Percentiles rank a stretch among this genome's conserved stretches.
These are phyloP conservation scores for Rhazya stricta DNA, from an alignment of 257 asterid genomes.

Conservation along the genomic window DNA sequence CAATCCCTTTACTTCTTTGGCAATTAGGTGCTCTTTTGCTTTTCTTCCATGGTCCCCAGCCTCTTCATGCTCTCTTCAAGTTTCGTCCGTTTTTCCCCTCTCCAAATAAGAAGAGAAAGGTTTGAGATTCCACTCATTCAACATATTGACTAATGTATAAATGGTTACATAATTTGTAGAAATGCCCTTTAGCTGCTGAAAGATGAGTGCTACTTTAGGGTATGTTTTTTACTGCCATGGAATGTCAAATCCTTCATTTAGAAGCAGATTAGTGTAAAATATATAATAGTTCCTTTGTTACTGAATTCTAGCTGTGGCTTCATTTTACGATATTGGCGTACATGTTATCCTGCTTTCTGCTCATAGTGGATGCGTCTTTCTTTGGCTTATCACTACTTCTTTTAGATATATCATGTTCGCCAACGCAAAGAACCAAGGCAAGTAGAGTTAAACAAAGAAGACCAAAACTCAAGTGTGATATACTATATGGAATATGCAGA, in stretches of 20 bases:
- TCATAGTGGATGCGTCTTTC: no score
- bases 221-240: neutral
- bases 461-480: neutral
- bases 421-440: neutral
- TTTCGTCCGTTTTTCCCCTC: slow-evolving; percentile 5
- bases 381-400: no score
- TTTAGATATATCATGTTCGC: neutral
- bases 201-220: slow-evolving; percentile 9
- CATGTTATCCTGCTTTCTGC: no score
- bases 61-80: slow-evolving; percentile 15
- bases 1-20: slow-evolving; percentile 7
- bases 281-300: neutral
- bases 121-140: neutral
- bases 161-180: neutral
- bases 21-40: slow-evolving; percentile 20
- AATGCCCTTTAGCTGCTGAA: neutral
- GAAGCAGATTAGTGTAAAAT: neutral
- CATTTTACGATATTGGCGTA: neutral
- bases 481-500: neutral
- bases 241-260: slow-evolving; percentile 1
- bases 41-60: slow-evolving; percentile 9
- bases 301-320: no score
- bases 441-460: neutral
- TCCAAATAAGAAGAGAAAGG: slow-evolving; percentile 9
- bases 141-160: slow-evolving; percentile 2